These are phyloP conservation scores for Plenodomus tracheiphilus DNA, from an alignment of 2,329 filamentous ascomycete genomes.

Conservation along the genomic window DNA sequence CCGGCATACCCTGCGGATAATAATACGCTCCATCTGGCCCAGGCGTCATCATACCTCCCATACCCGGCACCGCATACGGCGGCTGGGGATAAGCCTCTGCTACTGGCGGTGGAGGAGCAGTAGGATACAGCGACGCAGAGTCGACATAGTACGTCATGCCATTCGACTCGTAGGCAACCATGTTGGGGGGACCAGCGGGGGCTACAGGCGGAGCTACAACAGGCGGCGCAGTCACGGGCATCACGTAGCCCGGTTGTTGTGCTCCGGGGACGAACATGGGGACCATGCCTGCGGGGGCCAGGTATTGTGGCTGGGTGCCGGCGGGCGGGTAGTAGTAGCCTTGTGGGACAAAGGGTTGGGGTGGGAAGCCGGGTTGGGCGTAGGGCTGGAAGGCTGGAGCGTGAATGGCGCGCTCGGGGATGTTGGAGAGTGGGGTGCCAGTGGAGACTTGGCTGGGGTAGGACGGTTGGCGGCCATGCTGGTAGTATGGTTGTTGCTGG, in stretches of 20 bases:
- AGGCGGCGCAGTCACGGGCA: conserved; percentile 41
- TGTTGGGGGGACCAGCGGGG: conserved; percentile 51
- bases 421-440: conserved; percentile 84
- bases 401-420: conserved; percentile 89
- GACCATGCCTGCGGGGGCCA: conserved; percentile 52
- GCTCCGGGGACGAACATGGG: conserved; percentile 62
- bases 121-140: conserved; percentile 64
- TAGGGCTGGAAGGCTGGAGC: conserved; percentile 82
- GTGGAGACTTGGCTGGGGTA: conserved; percentile 71
- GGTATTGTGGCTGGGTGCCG: conserved; percentile 44
- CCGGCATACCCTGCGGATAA: conserved; percentile 59
- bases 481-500: conserved; percentile 51
- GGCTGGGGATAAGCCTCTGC: conserved; percentile 48
- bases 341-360: conserved; percentile 42
- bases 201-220: conserved; percentile 37
- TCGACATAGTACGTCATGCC: conserved; percentile 97
- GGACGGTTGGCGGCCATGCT: conserved; percentile 69
- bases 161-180: conserved; percentile 83
- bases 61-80: conserved; percentile 63
- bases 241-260: conserved; percentile 54
- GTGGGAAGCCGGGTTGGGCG: conserved; percentile 59
- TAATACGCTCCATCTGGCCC: conserved; percentile 58
- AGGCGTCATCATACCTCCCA: conserved; percentile 78
- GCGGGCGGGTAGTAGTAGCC: conserved; percentile 67
- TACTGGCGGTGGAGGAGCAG: conserved; percentile 55